phyloP scores from a whole-genome alignment of 2,329 filamentous ascomycete species.

The Aspergillus felis region DNA sequence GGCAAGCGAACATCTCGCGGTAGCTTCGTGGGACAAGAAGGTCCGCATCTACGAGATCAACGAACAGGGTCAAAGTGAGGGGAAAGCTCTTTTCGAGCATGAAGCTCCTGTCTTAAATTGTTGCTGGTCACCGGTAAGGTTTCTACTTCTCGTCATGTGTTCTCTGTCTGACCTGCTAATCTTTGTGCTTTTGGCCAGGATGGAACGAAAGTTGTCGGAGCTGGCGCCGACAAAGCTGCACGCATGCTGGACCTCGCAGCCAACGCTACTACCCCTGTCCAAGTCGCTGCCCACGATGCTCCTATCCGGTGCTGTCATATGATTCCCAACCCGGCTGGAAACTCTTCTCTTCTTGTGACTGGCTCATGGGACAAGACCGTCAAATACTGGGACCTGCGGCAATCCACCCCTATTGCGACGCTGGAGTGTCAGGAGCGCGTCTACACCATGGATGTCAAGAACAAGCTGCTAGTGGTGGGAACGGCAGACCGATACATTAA shows the following conservation, averaged over 20 bases:
- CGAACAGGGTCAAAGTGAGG: conserved; percentile 70
- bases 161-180: conserved; percentile 1
- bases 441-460: conserved; percentile 87
- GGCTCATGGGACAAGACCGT: conserved; percentile 63
- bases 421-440: conserved; percentile 51
- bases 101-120: conserved; percentile 78
- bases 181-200: conserved; percentile 56
- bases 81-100: conserved; percentile 82
- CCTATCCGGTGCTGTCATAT: conserved; percentile 75
- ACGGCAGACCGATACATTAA: conserved; percentile 97
- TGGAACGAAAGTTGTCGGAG: conserved; percentile 81
- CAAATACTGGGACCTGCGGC: conserved; percentile 55
- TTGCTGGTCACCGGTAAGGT: conserved; percentile 79
- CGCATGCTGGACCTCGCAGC: conserved; percentile 76
- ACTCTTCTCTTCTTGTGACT: conserved; percentile 77
- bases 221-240: conserved; percentile 84
- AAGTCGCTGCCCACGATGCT: conserved; percentile 80
- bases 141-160: conserved; percentile 3
- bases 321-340: conserved; percentile 58
- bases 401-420: conserved; percentile 43
- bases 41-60: conserved; percentile 94
- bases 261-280: conserved; percentile 52
- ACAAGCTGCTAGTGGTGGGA: conserved; percentile 83
- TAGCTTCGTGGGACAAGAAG: conserved; percentile 96
- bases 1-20: conserved; percentile 74